Evolutionary conservation across 805 yeast genomes (phyloP).

Genomic region (Sungouiella blattae): DNA sequence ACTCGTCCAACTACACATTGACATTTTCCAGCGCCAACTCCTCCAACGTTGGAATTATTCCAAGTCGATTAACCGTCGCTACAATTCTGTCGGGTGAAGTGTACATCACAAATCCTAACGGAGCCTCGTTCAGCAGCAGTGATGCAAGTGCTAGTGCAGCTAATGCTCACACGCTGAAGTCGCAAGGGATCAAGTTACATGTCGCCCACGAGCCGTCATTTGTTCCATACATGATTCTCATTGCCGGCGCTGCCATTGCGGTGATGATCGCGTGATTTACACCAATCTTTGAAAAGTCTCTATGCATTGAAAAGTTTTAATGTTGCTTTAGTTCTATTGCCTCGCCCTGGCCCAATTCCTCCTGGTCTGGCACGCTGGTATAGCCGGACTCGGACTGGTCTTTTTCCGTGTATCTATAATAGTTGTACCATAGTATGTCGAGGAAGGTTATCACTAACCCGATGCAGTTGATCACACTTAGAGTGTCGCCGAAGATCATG

Average conservation of each 20-base stretch:
- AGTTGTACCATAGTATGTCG: conserved; percentile 84
- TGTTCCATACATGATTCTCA: too few relatives aligned
- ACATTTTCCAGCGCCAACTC: conserved; percentile 9
- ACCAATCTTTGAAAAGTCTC: too few relatives aligned
- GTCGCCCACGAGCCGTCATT: too few relatives aligned
- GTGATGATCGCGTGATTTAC: not conserved
- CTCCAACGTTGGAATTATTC: conserved; percentile 13
- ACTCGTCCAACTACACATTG: conserved; percentile 4
- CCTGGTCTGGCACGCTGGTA: conserved; percentile 8
- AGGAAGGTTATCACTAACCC: conserved; percentile 74
- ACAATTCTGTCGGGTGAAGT: conserved; percentile 27
- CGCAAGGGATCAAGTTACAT: too few relatives aligned
- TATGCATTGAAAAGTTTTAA: conserved; percentile 1
- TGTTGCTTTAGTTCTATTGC: conserved; percentile 13
- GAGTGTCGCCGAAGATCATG: conserved; percentile 67
- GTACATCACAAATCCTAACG: conserved; percentile 20
- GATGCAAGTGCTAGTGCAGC: conserved; percentile 19
- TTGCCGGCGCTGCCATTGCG: conserved; percentile 9
- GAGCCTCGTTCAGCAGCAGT: not conserved
- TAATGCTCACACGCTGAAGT: conserved; percentile 5
- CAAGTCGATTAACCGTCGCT: conserved; percentile 25
- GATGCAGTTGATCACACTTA: conserved; percentile 62
- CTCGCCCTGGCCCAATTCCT: conserved; percentile 6
- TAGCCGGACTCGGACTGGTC: conserved; percentile 9
- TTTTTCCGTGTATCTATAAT: conserved; percentile 44